These are phyloP conservation scores for Bonnemaisonia californica DNA, from an alignment of 31 red algal genomes.

Conservation along the genomic window DNA sequence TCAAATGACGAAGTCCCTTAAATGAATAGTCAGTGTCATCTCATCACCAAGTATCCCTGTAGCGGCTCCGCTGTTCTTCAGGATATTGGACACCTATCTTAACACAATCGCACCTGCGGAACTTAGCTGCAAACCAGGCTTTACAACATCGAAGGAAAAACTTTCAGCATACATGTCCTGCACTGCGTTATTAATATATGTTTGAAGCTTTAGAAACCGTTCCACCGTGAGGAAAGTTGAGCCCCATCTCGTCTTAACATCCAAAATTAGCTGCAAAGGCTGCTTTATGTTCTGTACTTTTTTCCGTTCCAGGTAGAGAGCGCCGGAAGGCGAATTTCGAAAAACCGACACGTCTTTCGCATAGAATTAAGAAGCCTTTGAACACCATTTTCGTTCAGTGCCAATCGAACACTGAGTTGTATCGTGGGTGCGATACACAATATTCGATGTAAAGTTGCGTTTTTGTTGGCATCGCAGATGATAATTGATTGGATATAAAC, in stretches of 20 bases:
- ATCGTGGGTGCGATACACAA: background rate
- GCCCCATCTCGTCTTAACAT: too few species aligned
- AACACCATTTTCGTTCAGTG: conserved; percentile 8
- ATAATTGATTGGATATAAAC: conserved; percentile 12
- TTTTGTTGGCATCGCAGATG: conserved; percentile 21
- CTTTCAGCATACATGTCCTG: conserved; percentile 17
- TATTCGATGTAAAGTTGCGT: conserved; percentile 14
- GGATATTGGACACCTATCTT: background rate
- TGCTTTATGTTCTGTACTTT: background rate
- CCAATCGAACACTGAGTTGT: conserved; percentile 10
- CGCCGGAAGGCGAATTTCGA: conserved; percentile 14
- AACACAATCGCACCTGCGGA: conserved; percentile 2
- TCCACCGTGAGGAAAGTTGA: conserved; percentile 16
- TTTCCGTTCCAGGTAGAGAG: conserved; percentile 16
- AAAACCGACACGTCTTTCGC: conserved; percentile 16
- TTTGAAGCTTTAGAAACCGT: conserved; percentile 11
- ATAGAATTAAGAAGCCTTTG: conserved; percentile 11
- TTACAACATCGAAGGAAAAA: background rate
- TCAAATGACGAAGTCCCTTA: conserved; percentile 1
- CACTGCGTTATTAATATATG: background rate
- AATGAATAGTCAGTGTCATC: conserved; percentile 4
- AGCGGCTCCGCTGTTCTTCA: conserved; percentile 1
- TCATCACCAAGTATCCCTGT: background rate
- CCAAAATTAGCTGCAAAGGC: conserved; percentile 10
- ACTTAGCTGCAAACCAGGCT: background rate